A percentile compares a stretch with the other conserved stretches of the same genome.
Evolutionary conservation across 345 rosid genomes (phyloP).

Genomic region (Euphorbia pulcherrima): DNA sequence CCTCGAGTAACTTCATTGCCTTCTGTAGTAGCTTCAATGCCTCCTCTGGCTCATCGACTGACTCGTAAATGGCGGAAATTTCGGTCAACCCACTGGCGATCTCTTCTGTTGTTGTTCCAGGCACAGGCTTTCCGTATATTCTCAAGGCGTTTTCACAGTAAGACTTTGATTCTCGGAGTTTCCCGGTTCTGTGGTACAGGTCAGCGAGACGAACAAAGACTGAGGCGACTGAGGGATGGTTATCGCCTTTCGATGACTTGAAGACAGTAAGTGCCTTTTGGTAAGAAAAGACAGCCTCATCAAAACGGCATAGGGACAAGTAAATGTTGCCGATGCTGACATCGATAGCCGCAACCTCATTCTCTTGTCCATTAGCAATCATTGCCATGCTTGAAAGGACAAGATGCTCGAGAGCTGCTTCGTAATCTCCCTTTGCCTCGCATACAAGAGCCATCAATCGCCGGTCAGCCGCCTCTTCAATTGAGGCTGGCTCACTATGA

Average conservation of each 20-base stretch:
- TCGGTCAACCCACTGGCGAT: constrained; percentile 86
- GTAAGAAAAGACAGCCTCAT: constrained; percentile 92
- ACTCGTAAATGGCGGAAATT: constrained; percentile 90
- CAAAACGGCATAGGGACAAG: constrained; percentile 85
- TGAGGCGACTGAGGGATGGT: constrained; percentile 87
- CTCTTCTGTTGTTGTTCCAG: constrained; percentile 91
- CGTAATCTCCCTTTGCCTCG: constrained; percentile 96
- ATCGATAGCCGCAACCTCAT: constrained; percentile 92
- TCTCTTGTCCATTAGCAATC: constrained; percentile 90
- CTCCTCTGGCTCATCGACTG: constrained; percentile 98
- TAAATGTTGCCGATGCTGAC: constrained; percentile 93
- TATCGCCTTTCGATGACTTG: constrained; percentile 92
- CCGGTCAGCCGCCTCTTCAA: constrained; percentile 96
- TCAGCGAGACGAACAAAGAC: constrained; percentile 94
- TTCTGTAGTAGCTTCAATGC: constrained; percentile 89
- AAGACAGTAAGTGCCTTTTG: constrained; percentile 98
- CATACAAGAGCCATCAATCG: constrained; percentile 85
- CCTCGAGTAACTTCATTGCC: constrained; percentile 91
- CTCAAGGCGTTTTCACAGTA: constrained; percentile 91
- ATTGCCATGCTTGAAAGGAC: constrained; percentile 99
- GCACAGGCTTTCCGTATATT: constrained; percentile 88
- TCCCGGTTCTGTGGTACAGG: constrained; percentile 91
- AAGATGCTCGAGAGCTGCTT: constrained; percentile 88
- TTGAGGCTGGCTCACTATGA: constrained; percentile 95
- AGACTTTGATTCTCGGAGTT: constrained; percentile 88